Percentiles rank a stretch among this genome's conserved stretches.
These are phyloP conservation scores for Alternaria brassicicola DNA, from an alignment of 2,329 filamentous ascomycete genomes.

Conservation along the genomic window DNA sequence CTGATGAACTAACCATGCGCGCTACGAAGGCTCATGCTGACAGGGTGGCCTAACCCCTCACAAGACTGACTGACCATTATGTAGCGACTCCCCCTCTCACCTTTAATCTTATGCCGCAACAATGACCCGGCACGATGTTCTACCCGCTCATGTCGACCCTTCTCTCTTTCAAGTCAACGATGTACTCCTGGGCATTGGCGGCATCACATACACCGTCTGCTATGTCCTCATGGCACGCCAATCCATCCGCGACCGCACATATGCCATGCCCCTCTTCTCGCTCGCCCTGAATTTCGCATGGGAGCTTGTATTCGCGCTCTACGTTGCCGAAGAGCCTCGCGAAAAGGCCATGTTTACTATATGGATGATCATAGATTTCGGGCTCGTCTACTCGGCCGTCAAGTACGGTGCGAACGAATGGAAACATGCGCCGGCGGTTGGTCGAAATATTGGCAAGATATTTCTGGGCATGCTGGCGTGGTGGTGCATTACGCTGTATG, in stretches of 20 bases:
- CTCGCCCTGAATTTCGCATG: slow-evolving; percentile 60
- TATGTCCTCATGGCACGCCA: slow-evolving; percentile 58
- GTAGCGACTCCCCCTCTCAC: not conserved
- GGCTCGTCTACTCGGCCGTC: slow-evolving; percentile 56
- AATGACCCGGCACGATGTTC: slow-evolving; percentile 10
- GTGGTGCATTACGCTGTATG: slow-evolving; percentile 50
- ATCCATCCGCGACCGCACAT: slow-evolving; percentile 55
- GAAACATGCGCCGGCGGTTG: slow-evolving; percentile 51
- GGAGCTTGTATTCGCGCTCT: slow-evolving; percentile 59
- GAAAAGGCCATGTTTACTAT: slow-evolving; percentile 55
- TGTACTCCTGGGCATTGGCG: slow-evolving; percentile 21
- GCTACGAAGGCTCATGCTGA: not conserved
- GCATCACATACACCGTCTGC: slow-evolving; percentile 24
- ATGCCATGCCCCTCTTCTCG: slow-evolving; percentile 58
- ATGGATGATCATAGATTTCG: slow-evolving; percentile 59
- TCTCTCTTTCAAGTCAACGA: slow-evolving; percentile 16
- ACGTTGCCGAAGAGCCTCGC: slow-evolving; percentile 53
- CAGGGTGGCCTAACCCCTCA: not conserved
- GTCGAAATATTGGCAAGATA: slow-evolving; percentile 50
- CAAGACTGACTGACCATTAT: not conserved
- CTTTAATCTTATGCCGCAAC: not conserved
- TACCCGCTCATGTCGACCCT: slow-evolving; percentile 26
- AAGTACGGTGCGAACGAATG: slow-evolving; percentile 55
- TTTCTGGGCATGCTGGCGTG: slow-evolving; percentile 47
- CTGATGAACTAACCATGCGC: not conserved